These are phyloP conservation scores for Discostella stelligeroides DNA, from an alignment of 108 stramenopile species.

Conservation along the genomic window DNA sequence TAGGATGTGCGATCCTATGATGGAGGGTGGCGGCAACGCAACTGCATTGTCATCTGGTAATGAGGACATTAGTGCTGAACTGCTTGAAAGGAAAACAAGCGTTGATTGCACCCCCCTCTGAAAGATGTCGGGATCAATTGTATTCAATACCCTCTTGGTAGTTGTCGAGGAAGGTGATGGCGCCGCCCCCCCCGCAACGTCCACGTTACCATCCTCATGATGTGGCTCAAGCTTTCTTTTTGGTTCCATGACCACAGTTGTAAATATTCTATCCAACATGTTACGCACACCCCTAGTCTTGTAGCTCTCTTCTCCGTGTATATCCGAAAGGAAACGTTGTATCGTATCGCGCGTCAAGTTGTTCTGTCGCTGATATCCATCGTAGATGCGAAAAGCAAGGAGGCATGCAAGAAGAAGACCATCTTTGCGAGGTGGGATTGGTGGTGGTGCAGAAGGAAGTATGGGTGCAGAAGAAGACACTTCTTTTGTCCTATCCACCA, in stretches of 20 bases:
- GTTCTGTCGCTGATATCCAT: slow-evolving; percentile 81
- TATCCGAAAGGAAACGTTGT: slow-evolving; percentile 80
- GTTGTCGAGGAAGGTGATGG: slow-evolving; percentile 1
- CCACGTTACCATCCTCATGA: no score
- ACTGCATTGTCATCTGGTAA: background rate
- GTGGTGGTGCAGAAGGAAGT: slow-evolving; percentile 24
- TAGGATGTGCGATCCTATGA: slow-evolving; percentile 42
- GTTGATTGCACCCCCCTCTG: slow-evolving; percentile 32
- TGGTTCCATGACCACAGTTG: slow-evolving; percentile 26
- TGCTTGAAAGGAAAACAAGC: slow-evolving; percentile 18
- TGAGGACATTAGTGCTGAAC: no score
- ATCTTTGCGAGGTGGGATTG: slow-evolving; percentile 30
- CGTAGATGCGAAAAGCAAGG: slow-evolving; percentile 75
- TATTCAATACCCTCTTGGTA: slow-evolving; percentile 24
- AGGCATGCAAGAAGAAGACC: slow-evolving; percentile 34
- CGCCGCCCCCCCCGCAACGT: slow-evolving; percentile 6
- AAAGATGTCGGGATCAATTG: slow-evolving; percentile 27
- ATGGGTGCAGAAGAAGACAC: slow-evolving; percentile 10
- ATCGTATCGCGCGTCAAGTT: slow-evolving; percentile 71
- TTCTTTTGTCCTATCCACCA: slow-evolving; percentile 6
- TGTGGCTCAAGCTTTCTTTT: slow-evolving; percentile 27
- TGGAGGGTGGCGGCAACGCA: background rate
- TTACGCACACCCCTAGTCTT: slow-evolving; percentile 48
- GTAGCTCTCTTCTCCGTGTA: slow-evolving; percentile 82
- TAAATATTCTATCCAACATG: slow-evolving; percentile 64